Conservation (phyloP, 1,284 basidiomycete genomes). For the Uromyces viciae-fabae region DNA sequence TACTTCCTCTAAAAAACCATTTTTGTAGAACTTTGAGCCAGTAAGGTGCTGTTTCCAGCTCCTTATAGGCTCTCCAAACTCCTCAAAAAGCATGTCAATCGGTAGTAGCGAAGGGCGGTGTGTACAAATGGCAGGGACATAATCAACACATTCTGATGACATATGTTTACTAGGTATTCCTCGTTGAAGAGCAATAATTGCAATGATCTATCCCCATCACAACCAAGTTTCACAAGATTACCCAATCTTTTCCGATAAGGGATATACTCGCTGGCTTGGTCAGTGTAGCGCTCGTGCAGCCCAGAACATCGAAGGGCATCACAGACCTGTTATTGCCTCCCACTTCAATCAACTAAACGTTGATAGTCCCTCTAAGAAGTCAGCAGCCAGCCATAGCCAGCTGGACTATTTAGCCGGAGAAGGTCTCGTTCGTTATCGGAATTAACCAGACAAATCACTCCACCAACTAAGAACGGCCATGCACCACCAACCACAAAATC, state of each 20-base stretch:
- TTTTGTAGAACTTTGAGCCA: background rate
- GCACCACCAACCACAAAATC: conserved; percentile 62
- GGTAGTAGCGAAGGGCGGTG: conserved; percentile 5
- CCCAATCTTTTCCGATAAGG: conserved; percentile 63
- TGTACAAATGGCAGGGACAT: conserved; percentile 21
- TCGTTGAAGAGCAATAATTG: conserved; percentile 18
- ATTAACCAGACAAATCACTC: conserved; percentile 67
- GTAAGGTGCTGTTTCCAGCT: background rate
- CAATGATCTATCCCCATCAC: too few species aligned
- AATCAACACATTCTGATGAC: conserved; percentile 27
- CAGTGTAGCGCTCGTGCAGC: conserved; percentile 62
- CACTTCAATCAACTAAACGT: conserved; percentile 62
- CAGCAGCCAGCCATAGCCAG: conserved; percentile 60
- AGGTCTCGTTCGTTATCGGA: conserved; percentile 65
- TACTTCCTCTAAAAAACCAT: background rate
- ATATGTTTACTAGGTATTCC: conserved; percentile 20
- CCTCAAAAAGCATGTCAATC: background rate
- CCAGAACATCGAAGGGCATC: conserved; percentile 60
- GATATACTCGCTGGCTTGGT: conserved; percentile 61
- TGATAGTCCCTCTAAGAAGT: conserved; percentile 62
- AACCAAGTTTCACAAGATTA: too few species aligned
- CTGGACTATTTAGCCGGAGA: conserved; percentile 64
- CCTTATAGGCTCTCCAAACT: background rate
- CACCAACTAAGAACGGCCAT: conserved; percentile 62
- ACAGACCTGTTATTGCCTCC: conserved; percentile 59